Evolutionary conservation across 2,329 filamentous ascomycete genomes (phyloP).

Genomic region (Fusarium sp.): DNA sequence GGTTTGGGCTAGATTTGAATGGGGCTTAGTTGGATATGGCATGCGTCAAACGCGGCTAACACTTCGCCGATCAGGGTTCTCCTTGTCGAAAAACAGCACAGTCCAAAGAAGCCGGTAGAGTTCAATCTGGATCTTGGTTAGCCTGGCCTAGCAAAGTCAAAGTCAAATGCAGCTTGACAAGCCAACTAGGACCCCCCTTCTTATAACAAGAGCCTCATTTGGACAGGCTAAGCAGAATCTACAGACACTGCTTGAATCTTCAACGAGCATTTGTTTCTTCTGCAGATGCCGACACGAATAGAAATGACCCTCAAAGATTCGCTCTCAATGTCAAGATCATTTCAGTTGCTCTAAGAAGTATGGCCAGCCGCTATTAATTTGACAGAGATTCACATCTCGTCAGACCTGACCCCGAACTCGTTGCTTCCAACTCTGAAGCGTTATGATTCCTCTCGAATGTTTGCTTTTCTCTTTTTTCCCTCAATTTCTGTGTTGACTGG

Average conservation of each 20-base stretch:
- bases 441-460: not conserved
- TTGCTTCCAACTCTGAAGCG: accelerated
- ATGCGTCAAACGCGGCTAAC: not conserved
- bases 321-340: accelerated
- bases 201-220: not conserved
- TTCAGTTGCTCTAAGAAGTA: not conserved
- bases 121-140: not conserved
- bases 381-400: not conserved
- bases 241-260: not conserved
- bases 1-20: not conserved
- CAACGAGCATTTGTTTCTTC: accelerated
- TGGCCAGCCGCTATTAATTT: not conserved
- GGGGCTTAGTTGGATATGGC: not conserved
- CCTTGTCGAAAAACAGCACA: not conserved
- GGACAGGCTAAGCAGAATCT: not conserved
- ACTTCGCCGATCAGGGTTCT: not conserved
- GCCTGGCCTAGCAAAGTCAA: not conserved
- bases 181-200: too few relatives aligned
- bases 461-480: too few relatives aligned
- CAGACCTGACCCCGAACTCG: accelerated
- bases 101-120: not conserved
- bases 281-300: not conserved
- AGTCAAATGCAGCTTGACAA: too few relatives aligned
- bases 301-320: accelerated
- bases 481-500: not conserved